Evolutionary conservation across 331 rosid genomes (phyloP).

Genomic region (Acacia pycnantha): DNA sequence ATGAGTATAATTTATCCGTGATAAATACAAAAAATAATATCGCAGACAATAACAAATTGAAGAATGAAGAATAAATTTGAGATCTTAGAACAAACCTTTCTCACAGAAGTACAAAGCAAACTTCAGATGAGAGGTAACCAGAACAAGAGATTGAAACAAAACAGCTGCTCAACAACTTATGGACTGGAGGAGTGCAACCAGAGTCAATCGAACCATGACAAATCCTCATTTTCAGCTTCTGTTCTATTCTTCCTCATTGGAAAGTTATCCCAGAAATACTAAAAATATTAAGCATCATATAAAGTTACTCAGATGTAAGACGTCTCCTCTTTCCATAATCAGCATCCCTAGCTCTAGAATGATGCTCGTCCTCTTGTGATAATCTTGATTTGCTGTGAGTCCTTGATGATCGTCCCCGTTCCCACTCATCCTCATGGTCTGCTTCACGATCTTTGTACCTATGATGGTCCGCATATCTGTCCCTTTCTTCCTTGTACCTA

Average conservation of each 20-base stretch:
- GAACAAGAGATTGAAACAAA: slow-evolving; percentile 40
- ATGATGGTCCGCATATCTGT: slow-evolving; percentile 79
- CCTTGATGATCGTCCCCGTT: slow-evolving; percentile 80
- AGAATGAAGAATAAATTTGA: background rate
- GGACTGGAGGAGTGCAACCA: slow-evolving; percentile 40
- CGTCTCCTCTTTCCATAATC: slow-evolving; percentile 95
- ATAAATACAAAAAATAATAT: background rate
- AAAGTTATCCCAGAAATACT: slow-evolving; percentile 26
- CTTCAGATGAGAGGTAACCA: slow-evolving; percentile 48
- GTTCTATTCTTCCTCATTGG: slow-evolving; percentile 30
- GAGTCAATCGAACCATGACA: slow-evolving; percentile 39
- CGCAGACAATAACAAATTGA: background rate
- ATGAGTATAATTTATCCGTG: background rate
- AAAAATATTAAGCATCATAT: slow-evolving; percentile 28
- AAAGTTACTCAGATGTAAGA: slow-evolving; percentile 72
- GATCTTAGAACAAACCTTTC: slow-evolving; percentile 45
- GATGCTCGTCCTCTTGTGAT: slow-evolving; percentile 76
- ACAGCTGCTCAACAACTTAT: slow-evolving; percentile 45
- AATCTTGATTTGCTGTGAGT: slow-evolving; percentile 77
- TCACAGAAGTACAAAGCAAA: slow-evolving; percentile 24
- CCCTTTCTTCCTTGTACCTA: slow-evolving; percentile 79
- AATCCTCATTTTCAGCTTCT: slow-evolving; percentile 30
- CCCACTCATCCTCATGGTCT: slow-evolving; percentile 87
- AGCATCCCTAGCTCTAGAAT: slow-evolving; percentile 85
- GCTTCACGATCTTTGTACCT: slow-evolving; percentile 74